phyloP scores from a whole-genome alignment of 2,329 filamentous ascomycete species.

The Nigrospora oryzae region DNA sequence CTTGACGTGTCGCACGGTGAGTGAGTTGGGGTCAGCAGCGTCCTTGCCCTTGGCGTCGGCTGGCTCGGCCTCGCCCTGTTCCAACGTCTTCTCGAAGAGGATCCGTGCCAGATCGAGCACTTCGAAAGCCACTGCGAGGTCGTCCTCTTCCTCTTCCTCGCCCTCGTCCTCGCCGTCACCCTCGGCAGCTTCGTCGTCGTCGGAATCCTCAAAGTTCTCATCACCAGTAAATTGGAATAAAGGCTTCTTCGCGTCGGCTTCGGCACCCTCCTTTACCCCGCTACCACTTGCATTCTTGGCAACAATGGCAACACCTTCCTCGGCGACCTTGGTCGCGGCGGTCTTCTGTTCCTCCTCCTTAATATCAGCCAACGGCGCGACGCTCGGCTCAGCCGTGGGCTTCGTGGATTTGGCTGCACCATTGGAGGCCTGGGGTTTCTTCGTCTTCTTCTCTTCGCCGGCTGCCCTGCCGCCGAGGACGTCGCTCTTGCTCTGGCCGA shows the following conservation, averaged over 20 bases:
- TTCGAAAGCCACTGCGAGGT: constrained; percentile 72
- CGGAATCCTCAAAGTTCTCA: constrained; percentile 82
- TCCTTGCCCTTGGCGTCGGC: constrained; percentile 35
- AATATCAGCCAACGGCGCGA: constrained; percentile 19
- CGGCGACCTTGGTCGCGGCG: constrained; percentile 31
- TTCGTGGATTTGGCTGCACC: constrained; percentile 29
- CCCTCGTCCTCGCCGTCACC: constrained; percentile 31
- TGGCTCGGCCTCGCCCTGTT: constrained; percentile 25
- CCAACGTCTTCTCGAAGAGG: constrained; percentile 49
- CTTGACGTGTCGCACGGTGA: constrained; percentile 53
- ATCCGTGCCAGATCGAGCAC: constrained; percentile 74
- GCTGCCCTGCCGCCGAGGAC: constrained; percentile 78
- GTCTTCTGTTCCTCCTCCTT: constrained; percentile 25
- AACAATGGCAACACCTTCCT: constrained; percentile 35
- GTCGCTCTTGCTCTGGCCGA: constrained; percentile 89
- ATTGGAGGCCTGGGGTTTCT: constrained; percentile 29
- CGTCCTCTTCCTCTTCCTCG: constrained; percentile 51
- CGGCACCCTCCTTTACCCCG: constrained; percentile 25
- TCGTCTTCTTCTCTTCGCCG: constrained; percentile 46
- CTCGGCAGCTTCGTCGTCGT: constrained; percentile 55
- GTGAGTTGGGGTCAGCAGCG: constrained; percentile 27
- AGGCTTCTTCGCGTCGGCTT: constrained; percentile 53
- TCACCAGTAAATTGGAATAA: constrained; percentile 91
- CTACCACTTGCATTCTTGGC: constrained; percentile 33
- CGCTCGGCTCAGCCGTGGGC: constrained; percentile 26